Evolutionary conservation across 352 stramenopile species (phyloP), one percentile per base, ranked within the genome.

Genomic region (Globisporangium cederbergense): DNA sequence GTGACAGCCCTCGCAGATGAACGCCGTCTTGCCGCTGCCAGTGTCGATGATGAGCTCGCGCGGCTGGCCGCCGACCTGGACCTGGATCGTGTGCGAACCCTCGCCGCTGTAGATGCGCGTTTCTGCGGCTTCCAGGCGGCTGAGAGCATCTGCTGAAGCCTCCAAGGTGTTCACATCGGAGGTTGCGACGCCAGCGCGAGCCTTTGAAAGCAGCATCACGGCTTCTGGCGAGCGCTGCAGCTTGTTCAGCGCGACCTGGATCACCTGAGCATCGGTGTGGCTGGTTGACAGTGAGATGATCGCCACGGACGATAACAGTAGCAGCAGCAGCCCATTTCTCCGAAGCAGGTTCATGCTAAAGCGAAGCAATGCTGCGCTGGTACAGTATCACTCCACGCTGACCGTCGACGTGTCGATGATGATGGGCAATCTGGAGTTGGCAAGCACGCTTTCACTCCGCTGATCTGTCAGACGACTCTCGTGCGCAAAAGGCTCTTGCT

Each of bases 41-140:
- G 97, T 99, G 71, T 99, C 97, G 50, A 99, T 88, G 70, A 99
- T 99, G 2, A 99, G 76, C 58, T 91, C 78, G 3, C 80, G 81
- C 28, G 66, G 36, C 49, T 95, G 86, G 11, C 76, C 82, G 2
- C 81, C 83, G 38, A 92, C 75, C 10, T 74, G 62, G 11, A 89
- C 82, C 38, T 80, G 74, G 55, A 92, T 77, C n/a, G 83, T 91
- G 73, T 94, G 83, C 10, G 84, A 89, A 30, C 85, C 83, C 52
- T 88, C 76, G 34, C 78, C 81, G 42, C 63, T 68, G 38, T 54
- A 64, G 36, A 68, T 64, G 38, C 63, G 63, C 47, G 63, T 68
- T 47, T 68, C 63, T 1, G 53, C 46, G 6, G 62, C 62, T 45
- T 62, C 32, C 20, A 30, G 11, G n/a, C 38, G 60, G 20, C 20